Evolutionary conservation across 2,329 filamentous ascomycete genomes (phyloP), one percentile per base, ranked within the genome.

Genomic region (Colletotrichum sp.): DNA sequence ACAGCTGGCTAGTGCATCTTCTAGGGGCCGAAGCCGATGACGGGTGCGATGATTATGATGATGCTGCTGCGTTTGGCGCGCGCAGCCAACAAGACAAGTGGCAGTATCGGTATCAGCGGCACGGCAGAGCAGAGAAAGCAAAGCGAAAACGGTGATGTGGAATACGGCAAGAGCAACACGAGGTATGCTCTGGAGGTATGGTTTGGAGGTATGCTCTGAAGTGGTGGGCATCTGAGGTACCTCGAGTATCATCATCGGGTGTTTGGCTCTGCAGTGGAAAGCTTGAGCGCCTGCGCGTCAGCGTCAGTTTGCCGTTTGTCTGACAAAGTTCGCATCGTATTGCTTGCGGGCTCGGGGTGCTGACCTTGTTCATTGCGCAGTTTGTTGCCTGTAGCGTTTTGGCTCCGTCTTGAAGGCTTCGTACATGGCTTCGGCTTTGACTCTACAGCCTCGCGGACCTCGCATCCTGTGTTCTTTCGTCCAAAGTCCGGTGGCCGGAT

Each of bases 401-500:
- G 32, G 15, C 22, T 44, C 52, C 44, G 30, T 27, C 16, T 67
- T 36, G 39, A 27, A 19, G 28, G 19, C 13, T 27, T 61, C n/a
- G 30, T 16, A 32, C 36, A 32, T 32, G 32, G 27, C 68, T 34
- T 71, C 57, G 34, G 55, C 30, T 68, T 67, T 48, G 68, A 59
- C 28, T 44, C 57, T 55, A 25, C 32, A 59, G 55, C 22, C 59
- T 59, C 32, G 32, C 64, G 64, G 73, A 65, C 70, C 39, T 73
- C 44, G 44, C 64, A 73, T 66, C n/a, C 39, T 68, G 48, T 34
- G 55, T 30, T 19, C 55, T 60, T 65, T 68, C 70, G 59, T 75
- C 70, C 59, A 48, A 48, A 68, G 73, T 75, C 28, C 70, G 73
- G 64, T 64, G 73, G 70, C 70, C 70, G 70, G 73, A 74, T 74